Conservation (phyloP, 2,329 filamentous ascomycete species). For the Botryosphaeria dothidea region DNA sequence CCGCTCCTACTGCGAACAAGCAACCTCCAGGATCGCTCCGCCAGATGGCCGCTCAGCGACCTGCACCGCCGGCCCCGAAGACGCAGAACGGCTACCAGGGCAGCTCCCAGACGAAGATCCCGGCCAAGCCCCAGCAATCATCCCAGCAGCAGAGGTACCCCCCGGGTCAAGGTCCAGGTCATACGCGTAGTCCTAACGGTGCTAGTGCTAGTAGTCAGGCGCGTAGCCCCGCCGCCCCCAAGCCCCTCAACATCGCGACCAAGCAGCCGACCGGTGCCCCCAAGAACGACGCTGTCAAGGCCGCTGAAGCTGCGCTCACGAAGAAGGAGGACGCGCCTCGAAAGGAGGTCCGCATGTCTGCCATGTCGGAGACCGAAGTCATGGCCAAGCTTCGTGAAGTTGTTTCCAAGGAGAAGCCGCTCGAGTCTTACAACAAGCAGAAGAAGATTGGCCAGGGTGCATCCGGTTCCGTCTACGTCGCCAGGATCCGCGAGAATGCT, state of each 20-base stretch:
- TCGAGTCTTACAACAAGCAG: slow-evolving; percentile 96
- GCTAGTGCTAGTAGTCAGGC: slow-evolving; percentile 4
- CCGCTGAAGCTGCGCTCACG: slow-evolving; percentile 84
- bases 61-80: slow-evolving; percentile 72
- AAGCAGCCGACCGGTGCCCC: slow-evolving; percentile 52
- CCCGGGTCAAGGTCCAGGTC: slow-evolving; percentile 14
- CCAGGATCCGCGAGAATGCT: slow-evolving; percentile 87
- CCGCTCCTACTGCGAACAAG: slow-evolving; percentile 59
- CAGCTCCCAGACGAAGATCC: slow-evolving; percentile 31
- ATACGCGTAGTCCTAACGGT: slow-evolving; percentile 15
- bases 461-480: slow-evolving; percentile 96
- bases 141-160: slow-evolving; percentile 27
- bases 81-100: slow-evolving; percentile 37
- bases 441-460: slow-evolving; percentile 99
- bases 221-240: slow-evolving; percentile 45
- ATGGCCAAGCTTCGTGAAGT: slow-evolving; percentile 95
- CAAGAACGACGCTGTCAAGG: slow-evolving; percentile 72
- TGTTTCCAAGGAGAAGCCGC: slow-evolving; percentile 92
- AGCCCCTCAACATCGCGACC: slow-evolving; percentile 57
- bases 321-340: slow-evolving; percentile 75
- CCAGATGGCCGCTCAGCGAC: slow-evolving; percentile 69
- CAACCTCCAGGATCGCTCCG: slow-evolving; percentile 54
- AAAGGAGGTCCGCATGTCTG: slow-evolving; percentile 96
- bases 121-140: slow-evolving; percentile 20
- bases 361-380: slow-evolving; percentile 94